Evolutionary conservation across 2,329 filamentous ascomycete genomes (phyloP).

Genomic region (Monosporascus cannonballus): DNA sequence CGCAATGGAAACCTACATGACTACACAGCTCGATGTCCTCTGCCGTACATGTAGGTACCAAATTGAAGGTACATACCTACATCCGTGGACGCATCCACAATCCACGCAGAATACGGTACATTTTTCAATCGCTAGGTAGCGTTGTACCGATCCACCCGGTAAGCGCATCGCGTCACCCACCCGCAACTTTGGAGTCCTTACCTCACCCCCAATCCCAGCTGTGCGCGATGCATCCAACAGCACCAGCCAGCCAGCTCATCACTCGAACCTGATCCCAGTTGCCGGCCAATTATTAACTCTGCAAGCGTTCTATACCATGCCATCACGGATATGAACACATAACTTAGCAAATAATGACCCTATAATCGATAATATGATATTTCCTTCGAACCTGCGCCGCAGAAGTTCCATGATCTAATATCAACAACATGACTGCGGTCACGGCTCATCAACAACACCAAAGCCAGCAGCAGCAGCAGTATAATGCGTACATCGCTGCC

Average conservation of each 20-base stretch:
- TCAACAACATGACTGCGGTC: background rate
- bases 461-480: background rate
- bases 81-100: too few relatives aligned
- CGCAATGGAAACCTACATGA: too few relatives aligned
- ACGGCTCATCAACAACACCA: background rate
- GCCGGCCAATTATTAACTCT: background rate
- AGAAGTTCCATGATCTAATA: background rate
- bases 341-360: too few relatives aligned
- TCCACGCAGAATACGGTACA: too few relatives aligned
- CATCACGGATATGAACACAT: background rate
- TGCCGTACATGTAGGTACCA: too few relatives aligned
- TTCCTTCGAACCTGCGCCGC: background rate
- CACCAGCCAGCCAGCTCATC: background rate
- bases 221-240: background rate
- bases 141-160: background rate
- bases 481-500: background rate
- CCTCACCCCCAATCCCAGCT: background rate
- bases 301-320: background rate
- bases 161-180: background rate
- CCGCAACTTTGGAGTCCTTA: background rate
- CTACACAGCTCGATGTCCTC: too few relatives aligned
- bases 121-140: too few relatives aligned
- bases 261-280: background rate
- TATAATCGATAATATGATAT: background rate
- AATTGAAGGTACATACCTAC: too few relatives aligned